Base-by-base conservation (phyloP, 78 protist species). In the Dictyostelium brefeldianum region DNA sequence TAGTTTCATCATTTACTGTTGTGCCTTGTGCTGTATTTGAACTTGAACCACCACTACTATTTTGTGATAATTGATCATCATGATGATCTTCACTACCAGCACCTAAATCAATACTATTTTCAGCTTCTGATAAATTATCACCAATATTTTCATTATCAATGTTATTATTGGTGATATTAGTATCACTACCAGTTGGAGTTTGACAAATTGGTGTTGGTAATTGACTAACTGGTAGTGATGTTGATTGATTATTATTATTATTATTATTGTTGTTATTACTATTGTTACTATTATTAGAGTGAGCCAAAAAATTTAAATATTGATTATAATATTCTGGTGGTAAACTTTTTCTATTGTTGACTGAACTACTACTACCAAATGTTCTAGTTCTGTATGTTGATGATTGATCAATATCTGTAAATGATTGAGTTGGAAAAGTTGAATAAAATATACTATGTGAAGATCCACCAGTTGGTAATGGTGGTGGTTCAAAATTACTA, bases 291-390 rank as follows among this genome's bases (percentile, higher is more conserved):
- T 73, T 43, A 43, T 73, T 73, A 20, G 56, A 25, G 25, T 36
- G 81, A 18, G 70, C 20, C 15, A 78, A 54, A 78, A 59, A 87
- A 25, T 87, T 74, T n/a, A 87, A 36, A 50, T 87, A 87, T 77
- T 87, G 93, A 77, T 87, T 87, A 65, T 87, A 87, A 31, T 87
- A 87, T 47, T 77, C 93, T 2, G 93, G 93, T 29, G 93, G 93
- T 20, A 77, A 48, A 17, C 78, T 75, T 71, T 80, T 77, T 59
- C 93, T 56, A 54, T 83, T 46, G 20, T n/a, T 73, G 11, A 67
- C 17, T n/a, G 51, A 43, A 50, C 27, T 17, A 50, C 25, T 15
- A 47, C 48, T 87, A 36, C 70, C 81, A 70, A 48, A 70, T 18
- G 53, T 56, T 78, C 93, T 74, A 22, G 80, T 87, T 48, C 93